Base-by-base conservation (phyloP, 2,329 filamentous ascomycete species). In the Intubia oerlemansii region DNA sequence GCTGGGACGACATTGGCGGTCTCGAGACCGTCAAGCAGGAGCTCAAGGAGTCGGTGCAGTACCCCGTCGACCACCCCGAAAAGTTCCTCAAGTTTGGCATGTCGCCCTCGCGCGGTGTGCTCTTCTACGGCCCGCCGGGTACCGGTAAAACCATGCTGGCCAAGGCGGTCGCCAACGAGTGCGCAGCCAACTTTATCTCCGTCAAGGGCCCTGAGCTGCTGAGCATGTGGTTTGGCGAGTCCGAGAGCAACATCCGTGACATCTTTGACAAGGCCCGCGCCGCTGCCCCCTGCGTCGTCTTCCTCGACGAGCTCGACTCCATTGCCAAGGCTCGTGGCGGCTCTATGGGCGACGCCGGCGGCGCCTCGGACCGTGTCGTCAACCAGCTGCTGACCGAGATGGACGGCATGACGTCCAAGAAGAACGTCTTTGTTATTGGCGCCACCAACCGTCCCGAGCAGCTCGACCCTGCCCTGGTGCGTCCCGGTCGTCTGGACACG, bases 151-250 rank as follows among this genome's bases (percentile, higher is more conserved):
- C 88, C 36, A 71, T 98, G 62, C 77, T 98, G 60, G 88, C 88
- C 50, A 98, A 98, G 69, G 88, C 88, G 43, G 88, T 98, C 41
- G 88, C 88, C 57, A 98, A 95, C 57, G 88, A 98, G 62, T 95
- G 84, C 49, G 78, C 88, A 36, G 88, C 88, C 66, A 98, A 98
- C 64, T 98, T 98, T 61, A 95, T 98, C 50, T 98, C 88, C 23
- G 76, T 98, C 55, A 98, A 98, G 71, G 88, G 88, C 36, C 90
- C 88, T 33, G 88, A 98, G 54, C 66, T 98, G 45, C 70, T 98
- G 44, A 93, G 82, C 53, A 98, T 98, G 88, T 98, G 88, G 88
- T 98, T 98, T 49, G 88, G 88, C 73, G 88, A 98, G 61, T 98
- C 88, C 31, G 90, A 98, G 60, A 92, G 81, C 70, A 98, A 98